phyloP scores from a whole-genome alignment of 768 basidiomycete genomes.

The Lentinula guzmanii region DNA sequence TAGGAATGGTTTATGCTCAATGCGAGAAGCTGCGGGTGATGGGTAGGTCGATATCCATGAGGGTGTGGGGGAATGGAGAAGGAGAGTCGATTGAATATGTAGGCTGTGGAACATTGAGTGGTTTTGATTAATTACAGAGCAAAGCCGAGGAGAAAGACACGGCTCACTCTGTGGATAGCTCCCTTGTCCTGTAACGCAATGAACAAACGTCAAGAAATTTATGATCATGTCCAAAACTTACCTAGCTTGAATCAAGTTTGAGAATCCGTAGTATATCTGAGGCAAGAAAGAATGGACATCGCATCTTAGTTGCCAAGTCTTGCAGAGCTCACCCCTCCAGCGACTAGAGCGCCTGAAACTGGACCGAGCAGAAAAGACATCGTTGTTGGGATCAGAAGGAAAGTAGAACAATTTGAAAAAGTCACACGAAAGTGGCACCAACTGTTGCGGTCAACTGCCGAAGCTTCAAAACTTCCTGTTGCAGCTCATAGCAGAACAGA shows the following conservation, averaged over 20 bases:
- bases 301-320: not conserved
- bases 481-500: too few species aligned
- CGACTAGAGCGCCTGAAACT: slow-evolving; percentile 64
- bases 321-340: slow-evolving; percentile 48
- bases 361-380: slow-evolving; percentile 45
- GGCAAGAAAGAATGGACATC: not conserved
- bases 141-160: not conserved
- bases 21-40: slow-evolving; percentile 47
- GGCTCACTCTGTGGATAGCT: slow-evolving; percentile 50
- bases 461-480: too few species aligned
- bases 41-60: slow-evolving; percentile 27
- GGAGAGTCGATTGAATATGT: slow-evolving; percentile 41
- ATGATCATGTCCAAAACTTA: slow-evolving; percentile 18
- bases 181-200: slow-evolving; percentile 19
- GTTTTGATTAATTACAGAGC: not conserved
- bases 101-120: slow-evolving; percentile 29
- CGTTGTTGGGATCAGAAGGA: too few species aligned
- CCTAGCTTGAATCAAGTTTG: slow-evolving; percentile 56
- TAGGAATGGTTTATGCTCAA: slow-evolving; percentile 39
- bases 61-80: slow-evolving; percentile 43
- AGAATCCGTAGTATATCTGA: slow-evolving; percentile 69
- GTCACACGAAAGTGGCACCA: too few species aligned
- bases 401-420: too few species aligned
- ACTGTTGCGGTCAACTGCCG: too few species aligned
- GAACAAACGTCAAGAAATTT: not conserved